Percentiles rank a stretch among this genome's conserved stretches.
Conservation (phyloP, 2,329 filamentous ascomycete species). For the Aspergillus flavus region DNA sequence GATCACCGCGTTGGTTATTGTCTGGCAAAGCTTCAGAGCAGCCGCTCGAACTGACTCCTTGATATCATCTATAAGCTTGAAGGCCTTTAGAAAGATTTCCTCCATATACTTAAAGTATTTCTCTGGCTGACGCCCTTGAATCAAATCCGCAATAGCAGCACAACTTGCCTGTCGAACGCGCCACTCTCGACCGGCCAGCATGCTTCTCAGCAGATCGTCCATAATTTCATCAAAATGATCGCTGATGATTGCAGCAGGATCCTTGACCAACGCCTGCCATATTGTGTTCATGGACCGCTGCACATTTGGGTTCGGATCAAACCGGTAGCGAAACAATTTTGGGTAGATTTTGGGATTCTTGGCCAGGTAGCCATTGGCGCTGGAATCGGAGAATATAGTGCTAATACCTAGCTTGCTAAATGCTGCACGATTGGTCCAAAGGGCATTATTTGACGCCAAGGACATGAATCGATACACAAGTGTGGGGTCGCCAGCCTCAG, state of each 20-base stretch:
- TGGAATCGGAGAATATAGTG: conserved; percentile 85
- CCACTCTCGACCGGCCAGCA: conserved; percentile 85
- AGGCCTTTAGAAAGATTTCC: conserved; percentile 80
- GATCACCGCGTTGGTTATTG: conserved; percentile 81
- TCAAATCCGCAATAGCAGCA: conserved; percentile 81
- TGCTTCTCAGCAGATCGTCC: conserved; percentile 79
- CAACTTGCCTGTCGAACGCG: conserved; percentile 90
- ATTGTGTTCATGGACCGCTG: conserved; percentile 96
- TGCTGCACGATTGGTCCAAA: conserved; percentile 95
- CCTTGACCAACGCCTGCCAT: conserved; percentile 94
- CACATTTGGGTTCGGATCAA: conserved; percentile 92
- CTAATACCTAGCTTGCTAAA: conserved; percentile 94
- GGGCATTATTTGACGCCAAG: conserved; percentile 89
- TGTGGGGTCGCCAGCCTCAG: conserved; percentile 92
- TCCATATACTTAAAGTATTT: conserved; percentile 84
- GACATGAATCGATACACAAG: conserved; percentile 99
- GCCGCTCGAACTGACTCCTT: conserved; percentile 85
- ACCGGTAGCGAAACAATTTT: conserved; percentile 90
- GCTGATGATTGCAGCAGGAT: conserved; percentile 75
- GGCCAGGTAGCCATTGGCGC: conserved; percentile 64
- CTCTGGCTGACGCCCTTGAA: conserved; percentile 74
- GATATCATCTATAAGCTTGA: conserved; percentile 94
- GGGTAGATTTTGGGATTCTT: conserved; percentile 93
- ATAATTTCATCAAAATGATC: conserved; percentile 87
- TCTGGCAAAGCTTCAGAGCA: conserved; percentile 79